Conservation (phyloP, 257 asterid species). For the Gentiana macrophylla region DNA sequence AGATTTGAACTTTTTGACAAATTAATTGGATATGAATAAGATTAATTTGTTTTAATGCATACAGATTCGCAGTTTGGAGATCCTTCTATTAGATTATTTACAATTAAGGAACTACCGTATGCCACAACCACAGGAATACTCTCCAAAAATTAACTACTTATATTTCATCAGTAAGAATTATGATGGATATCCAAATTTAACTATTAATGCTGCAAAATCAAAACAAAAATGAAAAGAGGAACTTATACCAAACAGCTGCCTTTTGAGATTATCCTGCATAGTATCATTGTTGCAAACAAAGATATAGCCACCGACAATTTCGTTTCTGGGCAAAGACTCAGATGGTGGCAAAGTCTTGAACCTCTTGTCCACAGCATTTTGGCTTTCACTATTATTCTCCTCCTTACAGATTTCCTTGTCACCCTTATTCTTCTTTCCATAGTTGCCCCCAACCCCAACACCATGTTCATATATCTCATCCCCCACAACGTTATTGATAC, state of each 20-base stretch:
- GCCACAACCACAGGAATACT: too few relatives aligned
- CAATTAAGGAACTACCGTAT: too few relatives aligned
- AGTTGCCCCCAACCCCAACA: slow-evolving; percentile 21
- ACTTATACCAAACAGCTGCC: slow-evolving; percentile 77
- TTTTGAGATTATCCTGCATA: slow-evolving; percentile 90
- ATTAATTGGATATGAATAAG: too few relatives aligned
- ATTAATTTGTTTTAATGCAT: too few relatives aligned
- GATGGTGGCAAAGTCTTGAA: slow-evolving; percentile 94
- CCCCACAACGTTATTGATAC: slow-evolving; percentile 24
- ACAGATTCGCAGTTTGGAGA: too few relatives aligned
- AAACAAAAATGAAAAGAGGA: background rate
- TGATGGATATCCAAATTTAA: too few relatives aligned
- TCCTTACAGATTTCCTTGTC: slow-evolving; percentile 19
- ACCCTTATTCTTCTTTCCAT: slow-evolving; percentile 25
- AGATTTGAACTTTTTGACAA: too few relatives aligned
- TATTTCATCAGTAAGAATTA: too few relatives aligned
- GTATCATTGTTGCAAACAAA: slow-evolving; percentile 98
- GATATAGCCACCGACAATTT: slow-evolving; percentile 89
- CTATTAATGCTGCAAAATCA: too few relatives aligned
- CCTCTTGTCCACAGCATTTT: slow-evolving; percentile 66
- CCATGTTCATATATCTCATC: slow-evolving; percentile 34
- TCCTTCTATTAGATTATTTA: too few relatives aligned
- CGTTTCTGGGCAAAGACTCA: slow-evolving; percentile 87
- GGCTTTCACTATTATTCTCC: slow-evolving; percentile 25
- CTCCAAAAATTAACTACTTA: too few relatives aligned